Conservation (phyloP, 331 rosid genomes). For the Spiraea crenata region DNA sequence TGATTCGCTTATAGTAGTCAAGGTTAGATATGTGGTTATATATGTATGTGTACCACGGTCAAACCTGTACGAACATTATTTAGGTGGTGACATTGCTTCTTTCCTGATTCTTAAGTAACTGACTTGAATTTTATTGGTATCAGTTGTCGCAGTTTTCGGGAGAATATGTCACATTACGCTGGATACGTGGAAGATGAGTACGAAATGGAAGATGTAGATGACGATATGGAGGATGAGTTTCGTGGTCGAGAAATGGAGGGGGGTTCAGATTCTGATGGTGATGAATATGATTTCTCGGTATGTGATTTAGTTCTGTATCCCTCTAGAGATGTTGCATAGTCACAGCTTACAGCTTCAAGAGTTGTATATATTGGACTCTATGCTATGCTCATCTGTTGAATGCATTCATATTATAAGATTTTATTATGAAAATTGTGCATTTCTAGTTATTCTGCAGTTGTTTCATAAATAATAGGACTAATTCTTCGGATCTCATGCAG, state of each 20-base stretch:
- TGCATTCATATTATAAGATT: neutral
- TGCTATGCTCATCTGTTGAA: neutral
- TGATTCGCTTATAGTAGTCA: neutral
- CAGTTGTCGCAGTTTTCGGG: slow-evolving; percentile 8
- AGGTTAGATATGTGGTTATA: neutral
- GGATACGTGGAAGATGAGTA: slow-evolving; percentile 63
- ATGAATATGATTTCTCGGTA: slow-evolving; percentile 62
- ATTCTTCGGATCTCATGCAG: slow-evolving; percentile 31
- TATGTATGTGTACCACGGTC: neutral
- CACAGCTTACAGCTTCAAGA: neutral
- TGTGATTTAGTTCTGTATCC: slow-evolving; percentile 24
- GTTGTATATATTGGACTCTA: neutral
- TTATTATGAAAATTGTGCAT: neutral
- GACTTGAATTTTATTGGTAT: neutral
- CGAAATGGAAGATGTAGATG: slow-evolving; percentile 76
- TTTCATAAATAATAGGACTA: neutral
- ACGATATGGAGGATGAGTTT: slow-evolving; percentile 56
- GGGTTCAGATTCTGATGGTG: slow-evolving; percentile 71
- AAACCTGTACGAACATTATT: neutral
- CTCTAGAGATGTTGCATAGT: neutral
- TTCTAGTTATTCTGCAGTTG: neutral
- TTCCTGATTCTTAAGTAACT: neutral
- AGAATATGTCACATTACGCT: slow-evolving; percentile 56
- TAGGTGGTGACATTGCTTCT: neutral
- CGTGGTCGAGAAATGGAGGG: slow-evolving; percentile 53